Base-by-base conservation (phyloP, 805 yeast species). In the Danielia reshetovae region DNA sequence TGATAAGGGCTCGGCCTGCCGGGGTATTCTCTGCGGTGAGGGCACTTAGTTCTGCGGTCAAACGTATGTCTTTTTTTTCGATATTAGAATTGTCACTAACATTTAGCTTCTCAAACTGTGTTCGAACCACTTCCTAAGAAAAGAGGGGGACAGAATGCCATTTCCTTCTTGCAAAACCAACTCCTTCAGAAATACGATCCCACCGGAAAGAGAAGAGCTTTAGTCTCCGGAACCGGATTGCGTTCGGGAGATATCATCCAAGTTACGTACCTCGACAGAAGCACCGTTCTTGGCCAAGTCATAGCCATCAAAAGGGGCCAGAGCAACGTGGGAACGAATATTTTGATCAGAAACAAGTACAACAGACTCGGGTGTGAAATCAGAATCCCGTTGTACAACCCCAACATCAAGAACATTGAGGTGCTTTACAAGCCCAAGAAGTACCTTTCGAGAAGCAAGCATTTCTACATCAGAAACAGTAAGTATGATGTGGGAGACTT, bases 351-450 rank as follows among this genome's bases (percentile, higher is more conserved):
- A 69, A 86, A 88, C 56, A 86, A 83, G 55, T 69, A 86, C 48
- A 72, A 81, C 42, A 84, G 83, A 48, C 63, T 85, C n/a, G 95
- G 95, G 37, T 90, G 86, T 32, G 97, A 90, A 54, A 65, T 81
- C 43, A 71, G 90, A 42, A 76, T 88, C 30, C 89, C 90, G 18
- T 62, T 90, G 17, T 90, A 72, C 67, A 83, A 82, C 42, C 96
- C 97, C 6, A 68, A 77, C 35, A 72, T 93, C 36, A 75, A 79
- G 43, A 76, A 81, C 59, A 70, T 90, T 34, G 97, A 89, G 60
- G 59, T 88, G 25, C 60, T 90, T 42, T 74, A 84, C 60, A 81
- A 81, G 60, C 90, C 95, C 24, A 60, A 65, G 43, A 75, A 74
- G 53, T 80, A 86, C 60, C 77, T 83, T 69, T 52, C 67, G 9